Evolutionary conservation across 495 filamentous ascomycete species (phyloP), one percentile per base, ranked within the genome.

Genomic region (Pyrenula aspistea): DNA sequence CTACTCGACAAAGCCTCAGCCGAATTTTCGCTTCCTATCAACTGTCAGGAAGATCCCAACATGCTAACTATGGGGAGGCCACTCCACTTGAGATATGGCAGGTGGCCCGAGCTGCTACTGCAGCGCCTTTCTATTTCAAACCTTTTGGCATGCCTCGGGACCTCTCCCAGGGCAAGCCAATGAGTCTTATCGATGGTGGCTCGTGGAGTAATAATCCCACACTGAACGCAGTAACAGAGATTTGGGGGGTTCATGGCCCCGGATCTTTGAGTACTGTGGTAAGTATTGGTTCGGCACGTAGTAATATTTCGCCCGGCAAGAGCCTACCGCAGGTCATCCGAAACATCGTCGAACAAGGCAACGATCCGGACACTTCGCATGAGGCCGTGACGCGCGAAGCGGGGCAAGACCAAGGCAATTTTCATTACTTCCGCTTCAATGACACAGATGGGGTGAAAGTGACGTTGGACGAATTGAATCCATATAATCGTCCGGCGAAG

Each of bases 81-180:
- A 24, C 52, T 25, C n/a, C 25, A 23, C 50, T 55, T 22, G 48
- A 58, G 31, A 42, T 63, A 19, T 63, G 61, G 61, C 19, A 63
- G 42, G 61, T 63, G 11, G 61, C 61, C 48, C 59, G 61, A 52
- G 61, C 61, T 22, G 56, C 61, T 12, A 62, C 61, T 0, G 61
- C 61, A 25, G 61, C 60, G n/a, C 11, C 22, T 10, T 57, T 59
- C 12, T 62, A 56, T 48, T 63, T 63, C 24, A 47, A 56, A 50
- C 61, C 61, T 1, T 31, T 62, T 10, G 42, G 53, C 21, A 49
- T 60, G 2, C 1, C 24, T 47, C 8, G 8, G 8, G n/a, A 20
- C n/a, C 19, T 10, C 10, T 8, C 50, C 4, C 8, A 52, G 8
- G 10, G 10, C 19, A 24, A 4, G 8, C 59, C 56, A 21, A 56